These are phyloP conservation scores for Saccharomyces hybrid DNA, from an alignment of 1,139 yeast species.

Conservation along the genomic window DNA sequence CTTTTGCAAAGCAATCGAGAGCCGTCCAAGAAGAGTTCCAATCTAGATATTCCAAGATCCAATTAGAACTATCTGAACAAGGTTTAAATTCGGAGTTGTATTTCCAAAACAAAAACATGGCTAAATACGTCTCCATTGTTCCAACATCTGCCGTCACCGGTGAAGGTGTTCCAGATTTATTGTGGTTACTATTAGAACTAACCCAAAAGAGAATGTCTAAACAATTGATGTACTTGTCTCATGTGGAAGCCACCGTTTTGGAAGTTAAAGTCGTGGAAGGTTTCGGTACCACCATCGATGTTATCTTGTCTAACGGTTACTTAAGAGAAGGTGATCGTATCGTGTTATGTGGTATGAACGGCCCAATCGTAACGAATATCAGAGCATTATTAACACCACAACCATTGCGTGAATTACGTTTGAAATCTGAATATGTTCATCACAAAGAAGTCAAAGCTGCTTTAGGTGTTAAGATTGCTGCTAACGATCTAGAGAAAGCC, in stretches of 20 bases:
- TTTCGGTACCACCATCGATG: constrained; percentile 97
- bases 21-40: constrained; percentile 90
- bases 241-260: constrained; percentile 86
- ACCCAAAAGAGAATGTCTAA: constrained; percentile 99
- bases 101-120: constrained; percentile 86
- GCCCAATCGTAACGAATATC: constrained; percentile 96
- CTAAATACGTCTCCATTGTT: constrained; percentile 90
- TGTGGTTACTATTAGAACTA: constrained; percentile 89
- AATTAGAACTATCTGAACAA: constrained; percentile 92
- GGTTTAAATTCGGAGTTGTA: constrained; percentile 96
- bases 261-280: constrained; percentile 99
- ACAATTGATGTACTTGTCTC: constrained; percentile 90
- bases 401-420: constrained; percentile 90
- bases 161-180: constrained; percentile 98
- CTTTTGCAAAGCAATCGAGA: constrained; percentile 70
- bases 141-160: constrained; percentile 99
- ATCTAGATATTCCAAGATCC: constrained; percentile 76
- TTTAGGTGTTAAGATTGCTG: constrained; percentile 96
- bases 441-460: constrained; percentile 98
- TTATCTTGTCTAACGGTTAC: constrained; percentile 90
- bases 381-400: constrained; percentile 97
- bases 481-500: constrained; percentile 94
- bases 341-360: constrained; percentile 95
- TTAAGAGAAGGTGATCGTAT: constrained; percentile 91
- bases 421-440: constrained; percentile 90